Evolutionary conservation across 495 filamentous ascomycete genomes (phyloP).

Genomic region (Penicillium verhagenii): DNA sequence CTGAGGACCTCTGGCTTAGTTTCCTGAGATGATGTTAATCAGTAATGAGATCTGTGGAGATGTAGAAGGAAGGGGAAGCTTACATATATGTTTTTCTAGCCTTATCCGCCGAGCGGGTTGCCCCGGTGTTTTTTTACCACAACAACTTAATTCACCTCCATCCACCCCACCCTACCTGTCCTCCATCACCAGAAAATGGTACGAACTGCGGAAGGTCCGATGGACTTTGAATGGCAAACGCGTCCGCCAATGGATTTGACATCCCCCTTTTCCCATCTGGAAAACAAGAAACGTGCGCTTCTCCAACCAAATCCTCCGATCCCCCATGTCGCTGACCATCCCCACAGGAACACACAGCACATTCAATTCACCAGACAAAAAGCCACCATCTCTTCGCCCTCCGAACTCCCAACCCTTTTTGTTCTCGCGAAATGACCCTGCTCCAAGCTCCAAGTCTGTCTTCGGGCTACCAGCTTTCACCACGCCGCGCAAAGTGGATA

Average conservation of each 20-base stretch:
- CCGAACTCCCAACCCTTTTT: constrained; percentile 49
- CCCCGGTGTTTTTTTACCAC: constrained; percentile 31
- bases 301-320: background rate
- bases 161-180: constrained; percentile 13
- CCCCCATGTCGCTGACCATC: background rate
- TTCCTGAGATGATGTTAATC: too few species aligned
- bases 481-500: constrained; percentile 72
- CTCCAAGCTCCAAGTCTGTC: constrained; percentile 25
- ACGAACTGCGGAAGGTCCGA: constrained; percentile 58
- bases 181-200: constrained; percentile 28
- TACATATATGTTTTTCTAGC: background rate
- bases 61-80: too few species aligned
- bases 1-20: too few species aligned
- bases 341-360: constrained; percentile 47
- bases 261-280: constrained; percentile 58
- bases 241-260: constrained; percentile 54
- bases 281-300: constrained; percentile 52
- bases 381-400: constrained; percentile 45
- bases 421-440: constrained; percentile 34
- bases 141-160: constrained; percentile 27
- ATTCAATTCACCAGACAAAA: constrained; percentile 54
- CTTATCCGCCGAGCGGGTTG: constrained; percentile 15
- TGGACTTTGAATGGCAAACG: constrained; percentile 68
- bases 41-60: too few species aligned
- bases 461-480: constrained; percentile 73